Base-by-base conservation (phyloP, 1,284 basidiomycete genomes). In the Psilocybe mexicana region DNA sequence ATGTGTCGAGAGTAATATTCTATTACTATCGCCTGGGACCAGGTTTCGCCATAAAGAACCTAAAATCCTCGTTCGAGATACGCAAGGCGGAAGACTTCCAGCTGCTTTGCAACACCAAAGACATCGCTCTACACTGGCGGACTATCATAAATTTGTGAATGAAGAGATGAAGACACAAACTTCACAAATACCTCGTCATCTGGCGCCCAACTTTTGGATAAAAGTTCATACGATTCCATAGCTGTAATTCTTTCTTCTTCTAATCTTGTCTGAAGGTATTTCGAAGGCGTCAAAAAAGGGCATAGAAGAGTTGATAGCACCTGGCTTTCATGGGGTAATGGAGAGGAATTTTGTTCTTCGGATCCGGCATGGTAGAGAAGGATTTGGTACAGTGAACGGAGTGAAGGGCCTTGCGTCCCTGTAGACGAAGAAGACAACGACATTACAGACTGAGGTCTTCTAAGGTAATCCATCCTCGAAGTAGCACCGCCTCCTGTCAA, bases 31-130 rank as follows among this genome's bases (percentile, higher is more conserved):
- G 7, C 74, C 72, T 23, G 80, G 74, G 58, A 78, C 79, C 2
- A 86, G 67, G 18, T 86, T 66, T n/a, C 75, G 69, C 57, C 77
- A 79, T 10, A 89, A 71, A 8, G 72, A 70, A 14, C 74, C 74
- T 14, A 88, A 62, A 33, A 87, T 72, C 18, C 82, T 78, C 30
- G 76, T 74, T 25, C 83, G 77, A 54, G 79, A 70, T 7, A 65
- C 63, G 10, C 77, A 76, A 10, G 74, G 63, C 10, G 73, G 66
- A 11, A 69, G 56, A 25, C 75, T 72, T 4, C 75, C 79, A 3
- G 85, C 81, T 2, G 85, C 86, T 64, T 81, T 82, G 61, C 82
- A 84, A 64, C 87, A 89, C 87, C 87, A 90, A 28, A 86, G 61
- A 61, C 79, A 83, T 18, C 87, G 80, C 57, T 84, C 82, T 10